Conservation (phyloP, 176 grass and related monocot species). For the Triticum timopheevii region DNA sequence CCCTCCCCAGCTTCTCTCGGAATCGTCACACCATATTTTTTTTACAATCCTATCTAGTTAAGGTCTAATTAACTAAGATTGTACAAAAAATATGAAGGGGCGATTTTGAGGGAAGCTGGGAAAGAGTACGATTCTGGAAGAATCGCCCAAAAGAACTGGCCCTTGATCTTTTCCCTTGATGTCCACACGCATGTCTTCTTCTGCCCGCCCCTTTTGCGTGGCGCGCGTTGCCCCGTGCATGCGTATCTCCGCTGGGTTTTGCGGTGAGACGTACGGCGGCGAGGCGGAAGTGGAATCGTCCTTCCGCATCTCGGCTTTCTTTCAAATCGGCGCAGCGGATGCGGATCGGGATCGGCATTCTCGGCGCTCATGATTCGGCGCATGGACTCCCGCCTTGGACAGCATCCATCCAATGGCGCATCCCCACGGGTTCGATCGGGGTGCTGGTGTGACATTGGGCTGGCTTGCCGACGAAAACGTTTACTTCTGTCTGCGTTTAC, state of each 20-base stretch:
- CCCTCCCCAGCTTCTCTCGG: too few relatives aligned
- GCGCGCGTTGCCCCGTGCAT: conserved; percentile 1
- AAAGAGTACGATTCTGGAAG: too few relatives aligned
- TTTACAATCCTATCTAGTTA: too few relatives aligned
- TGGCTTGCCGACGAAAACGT: not conserved
- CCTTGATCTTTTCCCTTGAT: conserved; percentile 11
- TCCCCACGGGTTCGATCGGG: too few relatives aligned
- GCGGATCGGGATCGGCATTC: not conserved
- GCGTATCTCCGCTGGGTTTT: not conserved
- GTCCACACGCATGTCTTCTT: conserved; percentile 23
- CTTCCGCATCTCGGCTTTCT: not conserved
- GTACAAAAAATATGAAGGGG: too few relatives aligned
- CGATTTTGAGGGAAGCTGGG: too few relatives aligned
- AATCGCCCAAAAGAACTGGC: too few relatives aligned
- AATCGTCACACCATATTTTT: too few relatives aligned
- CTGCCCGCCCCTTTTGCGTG: not conserved
- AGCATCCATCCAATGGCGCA: not conserved
- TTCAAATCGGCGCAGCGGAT: not conserved
- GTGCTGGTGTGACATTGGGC: not conserved
- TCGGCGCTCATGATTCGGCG: not conserved
- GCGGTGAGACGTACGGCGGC: not conserved
- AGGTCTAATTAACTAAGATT: too few relatives aligned
- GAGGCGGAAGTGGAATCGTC: not conserved
- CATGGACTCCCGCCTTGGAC: not conserved
- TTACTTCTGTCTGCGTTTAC: not conserved